Evolutionary conservation across 1,284 basidiomycete species (phyloP).

Genomic region (Laetiporus sulphureus): DNA sequence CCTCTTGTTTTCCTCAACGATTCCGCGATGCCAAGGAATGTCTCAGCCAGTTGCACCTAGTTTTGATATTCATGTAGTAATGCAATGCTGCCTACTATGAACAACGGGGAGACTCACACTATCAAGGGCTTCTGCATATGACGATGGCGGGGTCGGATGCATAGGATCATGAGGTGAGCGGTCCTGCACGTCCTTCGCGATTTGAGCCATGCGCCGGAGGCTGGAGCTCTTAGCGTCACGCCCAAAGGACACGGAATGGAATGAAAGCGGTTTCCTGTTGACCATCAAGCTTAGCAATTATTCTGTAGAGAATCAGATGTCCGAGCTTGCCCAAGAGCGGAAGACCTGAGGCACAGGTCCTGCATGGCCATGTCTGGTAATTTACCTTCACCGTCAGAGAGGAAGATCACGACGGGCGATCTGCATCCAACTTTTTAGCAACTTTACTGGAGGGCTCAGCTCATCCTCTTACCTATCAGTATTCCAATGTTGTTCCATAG

Average conservation of each 20-base stretch:
- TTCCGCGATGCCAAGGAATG: constrained; percentile 57
- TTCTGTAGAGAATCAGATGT: background rate
- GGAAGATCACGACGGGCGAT: constrained; percentile 54
- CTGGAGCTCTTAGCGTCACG: constrained; percentile 25
- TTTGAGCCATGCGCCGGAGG: constrained; percentile 46
- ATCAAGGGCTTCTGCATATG: constrained; percentile 47
- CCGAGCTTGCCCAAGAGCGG: constrained; percentile 39
- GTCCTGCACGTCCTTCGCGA: constrained; percentile 44
- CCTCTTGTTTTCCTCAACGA: constrained; percentile 52
- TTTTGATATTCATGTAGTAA: no score
- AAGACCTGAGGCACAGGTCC: constrained; percentile 38
- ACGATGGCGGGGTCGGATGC: constrained; percentile 34
- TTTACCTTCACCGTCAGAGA: constrained; percentile 51
- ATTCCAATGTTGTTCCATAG: constrained; percentile 48
- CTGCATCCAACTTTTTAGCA: background rate
- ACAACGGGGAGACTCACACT: constrained; percentile 42
- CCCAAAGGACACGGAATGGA: constrained; percentile 57
- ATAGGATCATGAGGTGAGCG: constrained; percentile 40
- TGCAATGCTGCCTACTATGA: no score
- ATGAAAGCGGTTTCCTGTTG: constrained; percentile 47
- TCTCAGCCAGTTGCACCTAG: constrained; percentile 49
- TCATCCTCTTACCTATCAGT: constrained; percentile 38
- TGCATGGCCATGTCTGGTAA: constrained; percentile 36
- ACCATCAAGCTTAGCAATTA: background rate
- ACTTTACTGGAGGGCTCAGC: background rate